Evolutionary conservation across 768 basidiomycete species (phyloP).

Genomic region (Trametes gibbosa): DNA sequence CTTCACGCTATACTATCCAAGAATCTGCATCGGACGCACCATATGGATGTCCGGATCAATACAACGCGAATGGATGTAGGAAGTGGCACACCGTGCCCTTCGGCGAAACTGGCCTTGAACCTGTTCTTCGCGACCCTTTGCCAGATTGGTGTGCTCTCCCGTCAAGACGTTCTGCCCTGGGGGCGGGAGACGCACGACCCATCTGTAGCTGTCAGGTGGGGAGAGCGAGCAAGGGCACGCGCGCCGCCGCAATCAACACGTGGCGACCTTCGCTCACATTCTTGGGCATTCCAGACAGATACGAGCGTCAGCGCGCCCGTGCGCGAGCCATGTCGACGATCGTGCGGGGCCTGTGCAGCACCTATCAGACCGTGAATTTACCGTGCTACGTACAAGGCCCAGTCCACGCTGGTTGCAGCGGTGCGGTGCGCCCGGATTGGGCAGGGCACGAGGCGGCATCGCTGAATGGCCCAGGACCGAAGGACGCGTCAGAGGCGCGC

Average conservation of each 20-base stretch:
- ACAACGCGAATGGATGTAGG: background rate
- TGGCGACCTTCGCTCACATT: constrained; percentile 6
- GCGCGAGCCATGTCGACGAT: background rate
- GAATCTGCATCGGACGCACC: background rate
- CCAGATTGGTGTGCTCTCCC: background rate
- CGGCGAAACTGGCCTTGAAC: background rate
- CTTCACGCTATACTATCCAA: background rate
- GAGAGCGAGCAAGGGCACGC: background rate
- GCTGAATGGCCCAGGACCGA: background rate
- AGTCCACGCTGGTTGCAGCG: background rate
- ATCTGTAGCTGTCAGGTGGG: constrained; percentile 8
- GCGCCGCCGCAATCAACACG: background rate
- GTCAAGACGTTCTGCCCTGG: background rate
- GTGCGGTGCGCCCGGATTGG: background rate
- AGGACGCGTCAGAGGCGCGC: background rate
- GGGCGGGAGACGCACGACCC: background rate
- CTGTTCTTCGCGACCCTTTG: background rate
- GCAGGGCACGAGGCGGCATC: background rate
- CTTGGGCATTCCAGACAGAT: constrained; percentile 2
- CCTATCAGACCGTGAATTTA: background rate
- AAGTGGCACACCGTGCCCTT: constrained; percentile 5
- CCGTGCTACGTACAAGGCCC: background rate
- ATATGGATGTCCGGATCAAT: background rate
- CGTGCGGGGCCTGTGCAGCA: background rate
- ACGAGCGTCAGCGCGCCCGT: background rate